Percentiles rank a stretch among this genome's conserved stretches.
Conservation (phyloP, 139 green algal genomes). For the Limnomonas spitsbergensis region DNA sequence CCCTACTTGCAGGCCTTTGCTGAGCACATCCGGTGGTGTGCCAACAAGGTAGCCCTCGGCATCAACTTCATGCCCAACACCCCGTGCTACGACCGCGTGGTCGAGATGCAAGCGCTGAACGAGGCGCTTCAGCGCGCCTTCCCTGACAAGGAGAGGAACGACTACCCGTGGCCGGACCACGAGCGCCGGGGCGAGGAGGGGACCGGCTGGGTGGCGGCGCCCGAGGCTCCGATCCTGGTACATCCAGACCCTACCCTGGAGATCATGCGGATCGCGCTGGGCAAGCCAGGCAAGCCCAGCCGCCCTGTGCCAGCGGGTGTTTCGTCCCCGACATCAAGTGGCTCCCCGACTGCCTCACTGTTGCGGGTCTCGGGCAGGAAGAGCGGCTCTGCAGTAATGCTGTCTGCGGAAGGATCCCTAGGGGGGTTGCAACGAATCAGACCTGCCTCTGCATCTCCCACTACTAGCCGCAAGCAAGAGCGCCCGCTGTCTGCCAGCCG, state of each 20-base stretch:
- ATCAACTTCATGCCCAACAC: conserved; percentile 62
- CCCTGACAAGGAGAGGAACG: conserved; percentile 19
- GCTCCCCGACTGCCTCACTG: background rate
- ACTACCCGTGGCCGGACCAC: conserved; percentile 41
- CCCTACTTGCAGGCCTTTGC: conserved; percentile 59
- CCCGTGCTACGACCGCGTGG: conserved; percentile 59
- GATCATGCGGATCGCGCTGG: conserved; percentile 6
- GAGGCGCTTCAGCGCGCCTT: conserved; percentile 34
- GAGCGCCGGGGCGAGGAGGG: conserved; percentile 20
- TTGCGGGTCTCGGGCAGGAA: background rate
- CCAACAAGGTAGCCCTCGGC: conserved; percentile 54
- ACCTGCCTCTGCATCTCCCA: background rate
- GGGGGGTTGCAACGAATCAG: background rate
- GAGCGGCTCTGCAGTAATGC: background rate
- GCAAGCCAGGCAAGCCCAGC: background rate
- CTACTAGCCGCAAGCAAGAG: background rate
- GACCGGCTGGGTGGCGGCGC: conserved; percentile 35
- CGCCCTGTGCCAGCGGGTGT: background rate
- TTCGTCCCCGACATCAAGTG: background rate
- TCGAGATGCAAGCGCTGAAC: conserved; percentile 62
- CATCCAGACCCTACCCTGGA: background rate
- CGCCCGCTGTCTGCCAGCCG: background rate
- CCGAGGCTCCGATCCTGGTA: background rate
- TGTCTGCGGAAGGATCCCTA: too few species aligned
- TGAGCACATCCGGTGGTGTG: conserved; percentile 53